A percentile compares a stretch with the other conserved stretches of the same genome.
Conservation (phyloP, 1,284 basidiomycete species). For the Heterobasidion parviporum region DNA sequence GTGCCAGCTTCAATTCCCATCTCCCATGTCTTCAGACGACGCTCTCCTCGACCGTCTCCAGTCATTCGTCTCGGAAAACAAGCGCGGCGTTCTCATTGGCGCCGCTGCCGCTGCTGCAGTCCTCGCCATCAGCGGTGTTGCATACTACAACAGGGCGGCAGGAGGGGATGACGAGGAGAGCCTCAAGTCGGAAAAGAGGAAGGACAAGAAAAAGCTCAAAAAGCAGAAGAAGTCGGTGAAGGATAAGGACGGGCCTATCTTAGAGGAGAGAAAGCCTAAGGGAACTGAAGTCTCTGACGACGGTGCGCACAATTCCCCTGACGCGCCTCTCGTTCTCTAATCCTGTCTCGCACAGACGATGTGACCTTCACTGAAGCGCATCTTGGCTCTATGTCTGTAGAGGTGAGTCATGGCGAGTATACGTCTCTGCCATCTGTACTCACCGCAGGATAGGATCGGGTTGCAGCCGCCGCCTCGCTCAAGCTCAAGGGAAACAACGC, state of each 20-base stretch:
- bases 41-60: constrained; percentile 54
- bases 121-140: constrained; percentile 69
- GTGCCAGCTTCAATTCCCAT: constrained; percentile 7
- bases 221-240: constrained; percentile 52
- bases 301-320: constrained; percentile 20
- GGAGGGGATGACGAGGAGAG: constrained; percentile 38
- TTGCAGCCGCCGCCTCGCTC: constrained; percentile 67
- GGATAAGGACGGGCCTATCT: constrained; percentile 58
- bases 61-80: constrained; percentile 68
- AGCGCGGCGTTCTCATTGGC: constrained; percentile 59
- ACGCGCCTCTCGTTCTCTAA: constrained; percentile 12
- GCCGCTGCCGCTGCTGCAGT: constrained; percentile 52
- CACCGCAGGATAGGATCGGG: constrained; percentile 51
- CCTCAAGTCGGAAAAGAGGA: constrained; percentile 47
- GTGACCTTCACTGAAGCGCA: constrained; percentile 42
- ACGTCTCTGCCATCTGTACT: background rate
- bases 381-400: constrained; percentile 46
- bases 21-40: constrained; percentile 25
- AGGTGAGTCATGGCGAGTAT: constrained; percentile 23
- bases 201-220: constrained; percentile 40
- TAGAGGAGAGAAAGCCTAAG: constrained; percentile 58
- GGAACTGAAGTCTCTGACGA: constrained; percentile 24
- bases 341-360: constrained; percentile 20
- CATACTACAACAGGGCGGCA: constrained; percentile 56
- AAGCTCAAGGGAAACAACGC: constrained; percentile 89